phyloP scores from a whole-genome alignment of 495 filamentous ascomycete species.

The Hypoxylon rickii region DNA sequence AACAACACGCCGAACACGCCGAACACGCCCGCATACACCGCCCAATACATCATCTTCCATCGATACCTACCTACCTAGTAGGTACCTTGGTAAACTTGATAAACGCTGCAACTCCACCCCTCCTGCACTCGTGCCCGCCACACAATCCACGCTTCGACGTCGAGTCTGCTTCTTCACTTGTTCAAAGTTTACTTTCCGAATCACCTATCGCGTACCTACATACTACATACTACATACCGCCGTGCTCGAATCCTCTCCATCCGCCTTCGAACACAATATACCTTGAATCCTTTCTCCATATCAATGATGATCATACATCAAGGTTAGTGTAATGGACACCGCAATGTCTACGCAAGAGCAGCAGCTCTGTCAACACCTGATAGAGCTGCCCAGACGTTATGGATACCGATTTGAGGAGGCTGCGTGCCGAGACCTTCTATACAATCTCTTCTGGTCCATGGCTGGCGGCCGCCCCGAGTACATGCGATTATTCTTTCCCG shows the following conservation, averaged over 20 bases:
- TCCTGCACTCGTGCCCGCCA: no score
- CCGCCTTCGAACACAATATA: not conserved
- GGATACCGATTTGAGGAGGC: slow-evolving; percentile 71
- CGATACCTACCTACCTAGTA: no score
- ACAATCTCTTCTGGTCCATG: slow-evolving; percentile 83
- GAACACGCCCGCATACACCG: no score
- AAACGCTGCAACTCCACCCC: no score
- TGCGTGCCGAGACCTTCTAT: slow-evolving; percentile 70
- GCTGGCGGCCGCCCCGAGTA: slow-evolving; percentile 72
- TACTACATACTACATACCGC: not conserved
- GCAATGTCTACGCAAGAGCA: slow-evolving; percentile 73
- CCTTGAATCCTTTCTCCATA: not conserved
- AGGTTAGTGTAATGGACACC: slow-evolving; percentile 43
- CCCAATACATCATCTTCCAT: no score
- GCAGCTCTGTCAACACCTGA: slow-evolving; percentile 75
- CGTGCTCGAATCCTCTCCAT: not conserved
- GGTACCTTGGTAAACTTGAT: no score
- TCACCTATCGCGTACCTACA: no score
- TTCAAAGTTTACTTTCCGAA: no score
- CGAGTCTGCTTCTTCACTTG: no score
- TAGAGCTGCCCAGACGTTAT: slow-evolving; percentile 69
- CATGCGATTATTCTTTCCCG: slow-evolving; percentile 77
- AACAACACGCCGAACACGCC: no score
- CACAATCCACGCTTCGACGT: no score
- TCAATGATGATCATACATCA: slow-evolving; percentile 19